These are phyloP conservation scores for Berberis vulgaris DNA, from an alignment of 164 flowering plant genomes.

Conservation along the genomic window DNA sequence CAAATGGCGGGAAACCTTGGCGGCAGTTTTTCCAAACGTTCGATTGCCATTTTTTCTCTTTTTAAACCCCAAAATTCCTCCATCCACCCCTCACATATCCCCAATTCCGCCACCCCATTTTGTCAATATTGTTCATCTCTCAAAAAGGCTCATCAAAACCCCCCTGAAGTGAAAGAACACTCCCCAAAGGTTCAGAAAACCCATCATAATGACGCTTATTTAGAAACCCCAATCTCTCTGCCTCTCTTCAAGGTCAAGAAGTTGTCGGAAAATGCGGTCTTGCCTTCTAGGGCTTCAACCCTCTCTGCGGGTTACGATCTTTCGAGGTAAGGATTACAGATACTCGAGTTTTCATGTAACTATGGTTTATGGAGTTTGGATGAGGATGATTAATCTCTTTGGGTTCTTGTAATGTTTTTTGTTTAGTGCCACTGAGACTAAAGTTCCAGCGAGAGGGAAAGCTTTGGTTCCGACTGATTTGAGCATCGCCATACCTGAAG, in stretches of 20 bases:
- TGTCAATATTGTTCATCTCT: not conserved
- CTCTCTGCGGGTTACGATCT: constrained; percentile 72
- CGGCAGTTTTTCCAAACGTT: constrained; percentile 13
- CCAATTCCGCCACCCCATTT: not conserved
- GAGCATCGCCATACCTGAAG: constrained; percentile 64
- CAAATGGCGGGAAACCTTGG: constrained; percentile 31
- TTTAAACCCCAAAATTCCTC: constrained; percentile 1
- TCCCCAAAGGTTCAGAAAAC: constrained; percentile 33
- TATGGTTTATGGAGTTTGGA: not conserved
- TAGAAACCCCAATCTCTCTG: not conserved
- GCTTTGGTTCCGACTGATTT: constrained; percentile 72
- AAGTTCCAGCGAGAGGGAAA: constrained; percentile 73
- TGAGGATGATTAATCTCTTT: not conserved
- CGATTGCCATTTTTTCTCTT: not conserved
- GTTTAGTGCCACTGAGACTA: constrained; percentile 47
- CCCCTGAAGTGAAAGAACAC: constrained; percentile 33
- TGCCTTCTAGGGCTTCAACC: constrained; percentile 49
- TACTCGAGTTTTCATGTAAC: not conserved
- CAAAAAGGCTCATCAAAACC: constrained; percentile 12
- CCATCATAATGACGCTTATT: constrained; percentile 20
- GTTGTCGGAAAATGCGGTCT: constrained; percentile 55
- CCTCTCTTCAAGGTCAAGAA: constrained; percentile 38
- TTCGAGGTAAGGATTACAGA: constrained; percentile 31
- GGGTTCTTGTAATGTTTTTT: not conserved
- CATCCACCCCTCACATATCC: not conserved